phyloP scores from a whole-genome alignment of 2,329 filamentous ascomycete genomes.

The Fusarium floridanum region DNA sequence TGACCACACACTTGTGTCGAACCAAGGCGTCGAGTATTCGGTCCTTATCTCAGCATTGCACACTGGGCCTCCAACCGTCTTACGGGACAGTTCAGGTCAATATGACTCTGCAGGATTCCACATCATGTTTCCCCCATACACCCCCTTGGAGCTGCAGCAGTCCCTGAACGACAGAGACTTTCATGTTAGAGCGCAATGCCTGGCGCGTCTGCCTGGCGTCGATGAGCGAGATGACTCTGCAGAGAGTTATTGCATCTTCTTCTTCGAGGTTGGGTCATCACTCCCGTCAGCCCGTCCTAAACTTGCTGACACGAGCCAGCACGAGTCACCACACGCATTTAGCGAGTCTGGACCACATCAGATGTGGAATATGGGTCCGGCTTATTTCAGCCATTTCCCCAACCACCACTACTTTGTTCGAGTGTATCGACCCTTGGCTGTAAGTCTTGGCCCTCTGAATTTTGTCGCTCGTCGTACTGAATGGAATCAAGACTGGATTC shows the following conservation, averaged over 20 bases:
- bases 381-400: constrained; percentile 63
- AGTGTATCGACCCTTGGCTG: constrained; percentile 66
- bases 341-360: constrained; percentile 55
- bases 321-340: constrained; percentile 57
- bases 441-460: constrained; percentile 52
- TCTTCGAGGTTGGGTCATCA: constrained; percentile 63
- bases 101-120: constrained; percentile 47
- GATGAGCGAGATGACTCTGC: constrained; percentile 47
- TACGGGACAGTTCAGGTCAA: constrained; percentile 43
- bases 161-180: constrained; percentile 54
- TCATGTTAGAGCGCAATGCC: constrained; percentile 58
- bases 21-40: constrained; percentile 52
- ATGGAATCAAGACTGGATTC: constrained; percentile 55
- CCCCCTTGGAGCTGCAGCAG: constrained; percentile 54
- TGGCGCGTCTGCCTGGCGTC: constrained; percentile 56
- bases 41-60: constrained; percentile 61
- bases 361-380: constrained; percentile 58
- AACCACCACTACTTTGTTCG: constrained; percentile 70
- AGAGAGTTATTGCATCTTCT: constrained; percentile 63
- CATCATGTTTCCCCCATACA: constrained; percentile 57
- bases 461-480: constrained; percentile 28
- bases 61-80: constrained; percentile 55
- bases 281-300: background rate
- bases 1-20: constrained; percentile 58
- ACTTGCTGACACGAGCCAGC: constrained; percentile 50